These are phyloP conservation scores for Aureobasidium sp. DNA, from an alignment of 2,329 filamentous ascomycete genomes.

Conservation along the genomic window DNA sequence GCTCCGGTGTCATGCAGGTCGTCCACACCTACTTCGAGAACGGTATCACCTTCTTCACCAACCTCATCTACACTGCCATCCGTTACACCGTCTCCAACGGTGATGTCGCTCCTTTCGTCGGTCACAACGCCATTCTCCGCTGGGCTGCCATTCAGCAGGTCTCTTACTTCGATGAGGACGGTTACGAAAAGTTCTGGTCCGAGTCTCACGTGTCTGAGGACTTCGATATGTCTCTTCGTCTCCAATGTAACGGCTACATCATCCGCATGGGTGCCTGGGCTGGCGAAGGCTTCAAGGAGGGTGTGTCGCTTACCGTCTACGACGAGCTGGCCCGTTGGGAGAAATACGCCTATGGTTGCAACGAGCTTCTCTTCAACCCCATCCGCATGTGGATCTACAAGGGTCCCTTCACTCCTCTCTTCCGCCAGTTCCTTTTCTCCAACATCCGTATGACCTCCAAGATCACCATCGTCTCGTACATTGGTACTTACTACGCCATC, in stretches of 20 bases:
- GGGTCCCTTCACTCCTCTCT: constrained; percentile 60
- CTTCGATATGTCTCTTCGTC: constrained; percentile 59
- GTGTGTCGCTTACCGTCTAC: constrained; percentile 66
- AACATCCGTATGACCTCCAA: constrained; percentile 61
- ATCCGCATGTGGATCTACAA: constrained; percentile 54
- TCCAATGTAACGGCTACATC: constrained; percentile 62
- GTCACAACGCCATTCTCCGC: constrained; percentile 68
- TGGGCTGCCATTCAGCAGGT: constrained; percentile 60
- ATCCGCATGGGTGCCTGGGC: constrained; percentile 65
- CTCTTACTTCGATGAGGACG: constrained; percentile 50
- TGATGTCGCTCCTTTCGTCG: constrained; percentile 68
- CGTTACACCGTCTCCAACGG: constrained; percentile 63
- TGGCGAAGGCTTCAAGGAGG: constrained; percentile 64
- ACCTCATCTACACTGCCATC: constrained; percentile 69
- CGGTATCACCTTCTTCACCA: constrained; percentile 71
- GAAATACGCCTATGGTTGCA: constrained; percentile 67
- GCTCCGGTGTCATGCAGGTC: constrained; percentile 71
- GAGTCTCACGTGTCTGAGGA: constrained; percentile 71
- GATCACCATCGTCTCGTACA: constrained; percentile 64
- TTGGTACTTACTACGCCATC: constrained; percentile 64
- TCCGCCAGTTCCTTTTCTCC: constrained; percentile 53
- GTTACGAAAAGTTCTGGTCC: constrained; percentile 64
- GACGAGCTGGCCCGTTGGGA: constrained; percentile 67
- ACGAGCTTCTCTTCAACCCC: constrained; percentile 64
- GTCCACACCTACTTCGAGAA: constrained; percentile 67